phyloP scores from a whole-genome alignment of 2,329 filamentous ascomycete genomes.

The Thielaviopsis ethacetica region DNA sequence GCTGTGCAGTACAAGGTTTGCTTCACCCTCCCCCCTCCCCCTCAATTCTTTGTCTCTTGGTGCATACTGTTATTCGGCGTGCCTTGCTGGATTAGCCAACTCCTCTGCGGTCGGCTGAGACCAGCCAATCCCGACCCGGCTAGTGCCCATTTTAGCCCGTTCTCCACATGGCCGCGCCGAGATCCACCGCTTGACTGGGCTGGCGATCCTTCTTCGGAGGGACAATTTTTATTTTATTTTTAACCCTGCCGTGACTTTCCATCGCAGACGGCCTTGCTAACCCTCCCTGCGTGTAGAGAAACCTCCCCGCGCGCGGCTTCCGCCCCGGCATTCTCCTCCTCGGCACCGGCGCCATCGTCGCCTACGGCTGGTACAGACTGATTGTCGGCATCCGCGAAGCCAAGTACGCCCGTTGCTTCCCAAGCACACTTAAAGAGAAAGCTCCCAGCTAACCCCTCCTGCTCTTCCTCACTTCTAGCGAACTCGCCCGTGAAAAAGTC shows the following conservation, averaged over 20 bases:
- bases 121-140: too few species aligned
- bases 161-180: not conserved
- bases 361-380: slow-evolving; percentile 79
- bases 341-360: slow-evolving; percentile 63
- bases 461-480: slow-evolving; percentile 39
- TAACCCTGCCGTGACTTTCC: not conserved
- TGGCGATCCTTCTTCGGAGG: too few species aligned
- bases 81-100: too few species aligned
- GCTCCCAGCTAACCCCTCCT: not conserved
- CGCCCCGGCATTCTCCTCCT: slow-evolving; percentile 64
- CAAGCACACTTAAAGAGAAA: too few species aligned
- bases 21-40: too few species aligned
- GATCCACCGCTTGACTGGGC: not conserved
- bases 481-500: slow-evolving; percentile 93
- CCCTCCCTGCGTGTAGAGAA: slow-evolving; percentile 42
- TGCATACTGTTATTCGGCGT: not conserved
- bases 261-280: not conserved
- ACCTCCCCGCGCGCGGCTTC: slow-evolving; percentile 83
- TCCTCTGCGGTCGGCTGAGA: too few species aligned
- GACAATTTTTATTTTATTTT: not conserved
- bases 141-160: too few species aligned
- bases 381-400: slow-evolving; percentile 74
- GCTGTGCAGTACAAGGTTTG: slow-evolving; percentile 91
- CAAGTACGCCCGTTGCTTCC: slow-evolving; percentile 47
- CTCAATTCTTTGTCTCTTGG: slow-evolving; percentile 12